Conservation (phyloP, 1,139 yeast species). For the Pichia sp. region DNA sequence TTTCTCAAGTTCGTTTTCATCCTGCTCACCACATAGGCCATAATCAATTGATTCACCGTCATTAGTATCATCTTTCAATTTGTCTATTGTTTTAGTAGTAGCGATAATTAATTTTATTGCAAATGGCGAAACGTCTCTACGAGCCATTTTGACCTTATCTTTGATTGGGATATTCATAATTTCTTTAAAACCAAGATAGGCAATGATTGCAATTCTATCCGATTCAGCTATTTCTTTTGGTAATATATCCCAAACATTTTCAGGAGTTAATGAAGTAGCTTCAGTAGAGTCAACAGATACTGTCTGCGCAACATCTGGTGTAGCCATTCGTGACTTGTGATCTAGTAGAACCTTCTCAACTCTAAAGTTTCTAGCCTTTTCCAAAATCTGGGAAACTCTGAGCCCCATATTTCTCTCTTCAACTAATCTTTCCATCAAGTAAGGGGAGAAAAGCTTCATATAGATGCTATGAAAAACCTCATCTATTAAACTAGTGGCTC, state of each 20-base stretch:
- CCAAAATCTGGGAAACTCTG: neutral
- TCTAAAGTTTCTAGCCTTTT: neutral
- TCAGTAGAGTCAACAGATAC: no score
- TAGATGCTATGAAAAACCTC: conserved; percentile 64
- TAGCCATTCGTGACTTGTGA: conserved; percentile 5
- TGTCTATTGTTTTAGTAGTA: conserved; percentile 15
- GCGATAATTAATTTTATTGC: conserved; percentile 19
- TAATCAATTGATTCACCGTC: conserved; percentile 11
- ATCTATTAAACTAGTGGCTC: conserved; percentile 71
- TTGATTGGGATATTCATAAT: conserved; percentile 11
- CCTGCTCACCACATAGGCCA: conserved; percentile 3
- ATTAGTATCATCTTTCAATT: conserved; percentile 13
- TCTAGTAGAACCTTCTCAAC: neutral
- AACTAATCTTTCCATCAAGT: conserved; percentile 11
- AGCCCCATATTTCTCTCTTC: conserved; percentile 1
- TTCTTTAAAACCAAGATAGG: conserved; percentile 6
- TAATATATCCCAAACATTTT: neutral
- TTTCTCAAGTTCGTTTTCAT: conserved; percentile 7
- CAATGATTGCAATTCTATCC: conserved; percentile 5
- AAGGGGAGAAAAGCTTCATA: conserved; percentile 38
- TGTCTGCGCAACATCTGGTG: conserved; percentile 1
- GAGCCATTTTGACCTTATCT: conserved; percentile 28
- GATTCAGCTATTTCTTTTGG: neutral
- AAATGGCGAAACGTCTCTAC: conserved; percentile 29
- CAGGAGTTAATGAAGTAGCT: no score